A percentile compares a stretch with the other conserved stretches of the same genome.
Evolutionary conservation across 108 stramenopile species (phyloP).

Genomic region (Stephanodiscus triporus): DNA sequence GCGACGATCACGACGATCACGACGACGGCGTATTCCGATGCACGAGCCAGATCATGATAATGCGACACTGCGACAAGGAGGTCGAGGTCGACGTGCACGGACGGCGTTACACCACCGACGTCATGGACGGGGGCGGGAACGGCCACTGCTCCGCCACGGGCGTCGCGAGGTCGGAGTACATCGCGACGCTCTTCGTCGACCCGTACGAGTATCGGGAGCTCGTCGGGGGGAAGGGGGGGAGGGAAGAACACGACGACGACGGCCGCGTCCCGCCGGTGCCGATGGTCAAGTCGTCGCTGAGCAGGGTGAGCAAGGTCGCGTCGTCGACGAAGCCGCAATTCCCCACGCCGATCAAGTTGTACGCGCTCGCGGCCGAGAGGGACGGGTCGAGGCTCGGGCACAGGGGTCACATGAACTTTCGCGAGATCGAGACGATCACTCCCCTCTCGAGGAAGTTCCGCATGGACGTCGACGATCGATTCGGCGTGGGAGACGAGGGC

Average conservation of each 20-base stretch:
- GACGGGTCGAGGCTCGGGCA: slow-evolving; percentile 9
- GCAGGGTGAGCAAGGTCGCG: neutral
- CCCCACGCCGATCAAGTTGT: slow-evolving; percentile 35
- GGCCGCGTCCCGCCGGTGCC: slow-evolving; percentile 9
- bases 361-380: slow-evolving; percentile 32
- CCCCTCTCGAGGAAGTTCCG: slow-evolving; percentile 40
- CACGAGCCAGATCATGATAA: slow-evolving; percentile 41
- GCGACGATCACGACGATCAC: neutral
- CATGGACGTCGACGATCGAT: slow-evolving; percentile 37
- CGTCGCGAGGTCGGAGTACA: slow-evolving; percentile 35
- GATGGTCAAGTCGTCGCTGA: slow-evolving; percentile 7
- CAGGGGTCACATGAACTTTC: slow-evolving; percentile 41
- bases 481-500: slow-evolving; percentile 45
- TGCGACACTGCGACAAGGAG: slow-evolving; percentile 48
- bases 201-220: slow-evolving; percentile 19
- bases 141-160: slow-evolving; percentile 41
- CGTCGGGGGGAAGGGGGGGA: neutral
- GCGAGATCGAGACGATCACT: slow-evolving; percentile 42
- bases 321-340: slow-evolving; percentile 32
- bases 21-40: slow-evolving; percentile 14
- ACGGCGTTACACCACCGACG: slow-evolving; percentile 13
- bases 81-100: slow-evolving; percentile 14
- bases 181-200: slow-evolving; percentile 44
- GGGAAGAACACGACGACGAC: neutral
- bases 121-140: slow-evolving; percentile 27